Base-by-base conservation (phyloP, 1,284 basidiomycete genomes). In the Inonotus obliquus region DNA sequence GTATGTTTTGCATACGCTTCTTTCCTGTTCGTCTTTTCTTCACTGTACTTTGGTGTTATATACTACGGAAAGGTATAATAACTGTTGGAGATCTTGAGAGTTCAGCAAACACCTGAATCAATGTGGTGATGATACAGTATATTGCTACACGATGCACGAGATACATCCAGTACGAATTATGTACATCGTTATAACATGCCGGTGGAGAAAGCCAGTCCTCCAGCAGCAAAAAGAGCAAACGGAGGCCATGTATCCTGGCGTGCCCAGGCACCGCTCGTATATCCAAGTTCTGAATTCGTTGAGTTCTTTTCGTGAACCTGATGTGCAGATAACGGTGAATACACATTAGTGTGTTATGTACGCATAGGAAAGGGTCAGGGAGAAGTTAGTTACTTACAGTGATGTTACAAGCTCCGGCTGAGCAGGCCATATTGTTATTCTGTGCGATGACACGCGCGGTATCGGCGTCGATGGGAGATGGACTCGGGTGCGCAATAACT, bases 381-480 rank as follows among this genome's bases (percentile, higher is more conserved):
- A 0, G 32, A 13, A 10, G 32, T 25, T 13, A 0, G 32, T 1
- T 14, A 53, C 62, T 52, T 23, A 63, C 62, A 35, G 53, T 35
- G 10, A 54, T 44, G 41, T 63, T 60, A 37, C 62, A 63, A 1
- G 58, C 39, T 2, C 62, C 62, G 11, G 54, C 32, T 14, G 62
- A 63, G 32, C 62, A 63, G n/a, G 45, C 62, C 17, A 63, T 39
- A 38, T 63, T 63, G 45, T 63, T 47, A 39, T 63, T 63, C 9
- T 57, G 21, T 19, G 62, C 59, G 19, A 63, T 48, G 23, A 57
- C 48, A 21, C 53, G 44, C 10, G 38, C 58, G 2, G 54, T 60
- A 21, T 48, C 57, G 10, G 52, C 21, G 39, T 63, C 62, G 11
- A 63, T 53, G n/a, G 62, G 62, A 25, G 27, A 55, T 17, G 62